Percentiles rank a stretch among this genome's conserved stretches.
These are phyloP conservation scores for Volvariella surrecta DNA, from an alignment of 1,284 basidiomycete genomes.

Conservation along the genomic window DNA sequence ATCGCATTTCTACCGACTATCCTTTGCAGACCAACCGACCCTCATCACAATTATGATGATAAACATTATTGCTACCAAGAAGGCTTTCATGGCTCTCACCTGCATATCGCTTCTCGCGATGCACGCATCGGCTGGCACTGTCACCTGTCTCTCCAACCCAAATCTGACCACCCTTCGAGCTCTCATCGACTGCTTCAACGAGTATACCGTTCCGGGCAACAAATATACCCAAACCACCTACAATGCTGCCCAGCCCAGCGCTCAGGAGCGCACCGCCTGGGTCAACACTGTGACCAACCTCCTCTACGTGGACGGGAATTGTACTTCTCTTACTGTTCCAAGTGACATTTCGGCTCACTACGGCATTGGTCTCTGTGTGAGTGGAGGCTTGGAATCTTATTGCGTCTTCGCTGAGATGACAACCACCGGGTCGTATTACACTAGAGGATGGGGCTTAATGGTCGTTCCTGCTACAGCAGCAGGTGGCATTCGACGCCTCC, in stretches of 20 bases:
- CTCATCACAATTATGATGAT: too few species aligned
- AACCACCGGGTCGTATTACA: slow-evolving; percentile 10
- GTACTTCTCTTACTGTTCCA: slow-evolving; percentile 15
- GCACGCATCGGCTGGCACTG: not conserved
- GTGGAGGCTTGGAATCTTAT: slow-evolving; percentile 11
- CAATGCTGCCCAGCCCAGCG: slow-evolving; percentile 16
- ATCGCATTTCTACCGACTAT: too few species aligned
- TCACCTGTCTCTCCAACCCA: not conserved
- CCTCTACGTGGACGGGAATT: slow-evolving; percentile 17
- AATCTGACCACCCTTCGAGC: not conserved
- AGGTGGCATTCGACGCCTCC: slow-evolving; percentile 9
- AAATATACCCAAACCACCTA: slow-evolving; percentile 12
- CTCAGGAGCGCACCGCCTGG: slow-evolving; percentile 14
- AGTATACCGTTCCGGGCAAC: not conserved
- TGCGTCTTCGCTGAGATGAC: slow-evolving; percentile 17
- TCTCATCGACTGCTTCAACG: not conserved
- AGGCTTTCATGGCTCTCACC: too few species aligned
- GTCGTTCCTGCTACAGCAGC: slow-evolving; percentile 15
- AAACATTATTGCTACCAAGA: too few species aligned
- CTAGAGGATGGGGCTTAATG: slow-evolving; percentile 20
- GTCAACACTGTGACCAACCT: slow-evolving; percentile 12
- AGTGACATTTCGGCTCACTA: slow-evolving; percentile 9
- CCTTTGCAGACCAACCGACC: too few species aligned
- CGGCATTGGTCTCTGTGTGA: slow-evolving; percentile 11
- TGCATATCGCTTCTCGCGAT: not conserved